Conservation (phyloP, 2,329 filamentous ascomycete species). For the Fusarium algeriense region DNA sequence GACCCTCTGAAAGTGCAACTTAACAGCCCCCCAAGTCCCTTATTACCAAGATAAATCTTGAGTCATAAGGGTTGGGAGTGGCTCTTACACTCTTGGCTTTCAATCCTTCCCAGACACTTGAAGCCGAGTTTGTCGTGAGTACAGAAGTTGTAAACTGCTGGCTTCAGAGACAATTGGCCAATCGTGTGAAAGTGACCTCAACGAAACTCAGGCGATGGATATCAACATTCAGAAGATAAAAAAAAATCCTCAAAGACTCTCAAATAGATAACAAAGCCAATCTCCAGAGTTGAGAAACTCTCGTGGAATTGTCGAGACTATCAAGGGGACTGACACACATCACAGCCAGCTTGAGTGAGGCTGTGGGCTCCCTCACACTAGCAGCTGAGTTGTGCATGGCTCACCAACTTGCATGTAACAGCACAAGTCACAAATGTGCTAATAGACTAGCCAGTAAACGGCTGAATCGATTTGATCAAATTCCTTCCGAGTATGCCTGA, state of each 20-base stretch:
- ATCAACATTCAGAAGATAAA: not conserved
- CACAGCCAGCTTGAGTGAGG: conserved; percentile 17
- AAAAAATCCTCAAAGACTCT: not conserved
- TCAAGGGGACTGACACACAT: conserved; percentile 12
- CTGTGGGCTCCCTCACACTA: conserved; percentile 19
- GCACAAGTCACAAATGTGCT: conserved; percentile 1
- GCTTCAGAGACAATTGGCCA: conserved; percentile 1
- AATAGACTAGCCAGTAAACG: conserved; percentile 13
- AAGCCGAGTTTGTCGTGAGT: not conserved
- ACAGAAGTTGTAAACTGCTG: not conserved
- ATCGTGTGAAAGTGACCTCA: not conserved
- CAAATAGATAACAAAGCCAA: not conserved
- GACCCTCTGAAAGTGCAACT: conserved; percentile 25
- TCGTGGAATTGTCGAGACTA: not conserved
- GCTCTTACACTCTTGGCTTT: conserved; percentile 13
- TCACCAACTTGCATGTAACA: conserved; percentile 2
- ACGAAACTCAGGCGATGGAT: not conserved
- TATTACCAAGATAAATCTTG: conserved; percentile 5
- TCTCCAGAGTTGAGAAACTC: not conserved
- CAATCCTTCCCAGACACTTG: not conserved
- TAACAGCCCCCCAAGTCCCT: conserved; percentile 2
- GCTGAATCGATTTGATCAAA: conserved; percentile 8
- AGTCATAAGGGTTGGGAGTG: not conserved
- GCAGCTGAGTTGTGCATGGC: conserved; percentile 12
- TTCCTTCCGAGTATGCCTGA: conserved; percentile 19